Base-by-base conservation (phyloP, 768 basidiomycete genomes). In the Vararia minispora region DNA sequence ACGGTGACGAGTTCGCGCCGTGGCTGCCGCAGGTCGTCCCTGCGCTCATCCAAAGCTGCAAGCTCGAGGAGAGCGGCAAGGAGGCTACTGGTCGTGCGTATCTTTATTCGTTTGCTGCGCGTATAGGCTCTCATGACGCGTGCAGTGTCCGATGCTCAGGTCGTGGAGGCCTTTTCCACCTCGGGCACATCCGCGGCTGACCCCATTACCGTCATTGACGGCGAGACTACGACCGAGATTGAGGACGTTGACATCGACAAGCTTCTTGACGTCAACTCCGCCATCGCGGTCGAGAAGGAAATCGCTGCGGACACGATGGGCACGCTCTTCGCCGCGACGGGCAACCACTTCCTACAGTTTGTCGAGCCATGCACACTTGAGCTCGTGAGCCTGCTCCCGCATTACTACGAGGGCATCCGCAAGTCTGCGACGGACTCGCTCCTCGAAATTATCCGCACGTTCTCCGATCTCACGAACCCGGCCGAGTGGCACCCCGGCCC, bases 231-330 rank as follows among this genome's bases (percentile, higher is more conserved):
- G 45, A 5, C 33, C 24, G 81, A 86, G 44, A 60, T 78, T 41
- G 86, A 88, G 42, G 84, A 89, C 37, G 50, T 62, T 31, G 86
- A 90, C 50, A 60, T 88, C 35, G 87, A 88, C 50, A 88, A 89
- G 60, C 68, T 88, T 60, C 72, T 90, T 54, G 86, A 90, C 45
- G 88, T 92, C 45, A 94, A 91, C 66, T 88, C 84, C 50, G 92
- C 91, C 16, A 82, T 98, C 48, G 92, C 92, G 29, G 90, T 98
- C 40, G 95, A 99, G 69, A 99, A 99, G 62, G 95, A 99, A 67
- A 95, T 97, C 43, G 92, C 95, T 16, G 89, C 90, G 18, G 92
- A 98, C 56, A 89, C 92, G 4, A 80, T 98, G 47, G 91, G 94
- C 44, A 81, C 84, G 25, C 62, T 99, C 45, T 98, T 98, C 56